A percentile compares a stretch with the other conserved stretches of the same genome.
Conservation (phyloP, 1,284 basidiomycete genomes). For the Sanguinoderma infundibulare region DNA sequence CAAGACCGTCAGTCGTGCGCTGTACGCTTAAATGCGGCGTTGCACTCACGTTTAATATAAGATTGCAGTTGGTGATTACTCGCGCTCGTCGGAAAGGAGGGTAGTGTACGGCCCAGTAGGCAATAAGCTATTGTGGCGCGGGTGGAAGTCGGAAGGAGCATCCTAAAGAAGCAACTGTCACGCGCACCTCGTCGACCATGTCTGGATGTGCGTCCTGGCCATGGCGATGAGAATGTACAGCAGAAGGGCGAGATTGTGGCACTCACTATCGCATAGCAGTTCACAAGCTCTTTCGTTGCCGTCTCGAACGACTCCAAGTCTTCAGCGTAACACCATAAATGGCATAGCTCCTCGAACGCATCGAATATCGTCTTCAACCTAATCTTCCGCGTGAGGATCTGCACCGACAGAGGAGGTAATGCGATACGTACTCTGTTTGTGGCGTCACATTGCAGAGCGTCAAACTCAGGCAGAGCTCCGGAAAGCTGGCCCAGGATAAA, state of each 20-base stretch:
- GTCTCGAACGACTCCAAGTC: constrained; percentile 73
- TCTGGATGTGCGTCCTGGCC: constrained; percentile 42
- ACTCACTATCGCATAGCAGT: constrained; percentile 55
- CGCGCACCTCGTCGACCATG: constrained; percentile 60
- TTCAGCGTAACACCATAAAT: constrained; percentile 66
- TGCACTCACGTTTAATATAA: constrained; percentile 61
- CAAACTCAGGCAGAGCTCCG: constrained; percentile 70
- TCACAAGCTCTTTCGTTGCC: constrained; percentile 59
- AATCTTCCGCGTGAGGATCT: constrained; percentile 13
- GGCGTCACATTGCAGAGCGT: constrained; percentile 71
- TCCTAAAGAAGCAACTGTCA: constrained; percentile 18
- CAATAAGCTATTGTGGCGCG: constrained; percentile 51
- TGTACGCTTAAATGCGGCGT: background rate
- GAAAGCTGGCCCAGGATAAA: constrained; percentile 56
- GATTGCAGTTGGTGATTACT: constrained; percentile 55
- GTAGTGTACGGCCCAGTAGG: constrained; percentile 61
- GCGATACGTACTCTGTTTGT: constrained; percentile 60
- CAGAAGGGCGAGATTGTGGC: constrained; percentile 32
- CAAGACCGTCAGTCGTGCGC: background rate
- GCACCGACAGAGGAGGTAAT: constrained; percentile 4
- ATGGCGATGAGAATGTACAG: background rate
- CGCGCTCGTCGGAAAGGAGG: constrained; percentile 58
- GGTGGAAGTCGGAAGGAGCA: constrained; percentile 8
- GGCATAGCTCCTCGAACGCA: constrained; percentile 63
- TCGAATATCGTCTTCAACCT: constrained; percentile 64